Conservation (phyloP, 257 asterid species). For the Lavandula angustifolia region DNA sequence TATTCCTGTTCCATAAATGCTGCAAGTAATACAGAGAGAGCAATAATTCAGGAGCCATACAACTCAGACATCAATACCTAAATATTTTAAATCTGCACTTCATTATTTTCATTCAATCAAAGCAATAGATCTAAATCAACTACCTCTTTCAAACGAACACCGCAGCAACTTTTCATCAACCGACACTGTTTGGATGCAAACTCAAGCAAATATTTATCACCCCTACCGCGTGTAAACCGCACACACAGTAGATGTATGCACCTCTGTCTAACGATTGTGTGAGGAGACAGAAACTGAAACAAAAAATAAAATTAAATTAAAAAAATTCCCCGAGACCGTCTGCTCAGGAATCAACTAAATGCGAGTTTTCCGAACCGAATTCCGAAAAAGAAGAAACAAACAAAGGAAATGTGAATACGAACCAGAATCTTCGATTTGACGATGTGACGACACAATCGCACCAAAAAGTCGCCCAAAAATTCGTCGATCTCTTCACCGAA, state of each 20-base stretch:
- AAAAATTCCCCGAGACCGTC: background rate
- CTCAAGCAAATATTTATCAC: background rate
- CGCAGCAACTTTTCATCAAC: conserved; percentile 20
- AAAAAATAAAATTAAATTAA: background rate
- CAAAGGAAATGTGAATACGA: conserved; percentile 1
- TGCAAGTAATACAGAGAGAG: conserved; percentile 27
- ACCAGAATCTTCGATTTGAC: conserved; percentile 26
- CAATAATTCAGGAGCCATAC: conserved; percentile 7
- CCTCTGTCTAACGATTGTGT: conserved; percentile 7
- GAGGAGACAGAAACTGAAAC: background rate
- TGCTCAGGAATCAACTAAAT: conserved; percentile 21
- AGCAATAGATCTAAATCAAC: conserved; percentile 31
- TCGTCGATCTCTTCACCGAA: conserved; percentile 30
- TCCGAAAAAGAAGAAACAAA: conserved; percentile 17
- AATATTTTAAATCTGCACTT: background rate
- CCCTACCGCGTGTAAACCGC: conserved; percentile 17
- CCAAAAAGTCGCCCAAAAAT: conserved; percentile 28
- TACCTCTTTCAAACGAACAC: conserved; percentile 26
- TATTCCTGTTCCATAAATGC: conserved; percentile 34
- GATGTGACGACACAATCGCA: background rate
- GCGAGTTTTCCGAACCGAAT: conserved; percentile 29
- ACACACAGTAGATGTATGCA: background rate
- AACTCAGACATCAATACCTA: conserved; percentile 14
- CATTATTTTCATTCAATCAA: background rate
- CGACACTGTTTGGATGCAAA: conserved; percentile 1